Conservation (phyloP, 2,329 filamentous ascomycete genomes). For the Aspergillus quadrilineatus region DNA sequence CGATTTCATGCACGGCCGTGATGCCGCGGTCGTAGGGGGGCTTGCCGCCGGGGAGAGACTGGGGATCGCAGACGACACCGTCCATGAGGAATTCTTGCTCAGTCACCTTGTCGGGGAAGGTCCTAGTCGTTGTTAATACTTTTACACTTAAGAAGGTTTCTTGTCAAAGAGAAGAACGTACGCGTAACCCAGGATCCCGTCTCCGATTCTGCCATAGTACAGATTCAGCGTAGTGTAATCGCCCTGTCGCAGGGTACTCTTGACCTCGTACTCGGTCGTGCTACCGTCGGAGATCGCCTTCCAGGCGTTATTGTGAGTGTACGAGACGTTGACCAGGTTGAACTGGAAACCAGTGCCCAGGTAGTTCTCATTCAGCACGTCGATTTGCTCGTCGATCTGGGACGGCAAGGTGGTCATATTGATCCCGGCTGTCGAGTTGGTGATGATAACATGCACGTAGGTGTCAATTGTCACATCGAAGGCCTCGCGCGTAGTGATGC, state of each 20-base stretch:
- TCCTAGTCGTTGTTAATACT: background rate
- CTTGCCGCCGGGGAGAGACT: conserved; percentile 7
- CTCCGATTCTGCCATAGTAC: conserved; percentile 3
- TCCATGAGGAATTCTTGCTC: conserved; percentile 3
- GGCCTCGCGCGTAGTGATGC: background rate
- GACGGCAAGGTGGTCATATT: background rate
- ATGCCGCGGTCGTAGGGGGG: conserved; percentile 12
- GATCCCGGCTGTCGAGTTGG: background rate
- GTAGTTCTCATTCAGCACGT: conserved; percentile 7
- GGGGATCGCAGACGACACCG: conserved; percentile 5
- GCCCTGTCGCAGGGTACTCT: conserved; percentile 5
- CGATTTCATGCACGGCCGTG: conserved; percentile 12
- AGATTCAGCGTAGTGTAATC: conserved; percentile 9
- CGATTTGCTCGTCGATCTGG: conserved; percentile 5
- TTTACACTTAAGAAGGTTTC: too few relatives aligned
- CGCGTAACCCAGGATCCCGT: conserved; percentile 9
- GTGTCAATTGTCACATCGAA: conserved; percentile 7
- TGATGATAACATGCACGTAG: conserved; percentile 8
- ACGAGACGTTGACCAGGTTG: conserved; percentile 6
- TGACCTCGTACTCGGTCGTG: conserved; percentile 3
- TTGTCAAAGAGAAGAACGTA: background rate
- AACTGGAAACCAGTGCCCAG: conserved; percentile 7
- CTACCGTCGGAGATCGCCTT: background rate
- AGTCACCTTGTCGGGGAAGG: conserved; percentile 8
- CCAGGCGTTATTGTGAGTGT: conserved; percentile 8